Conservation (phyloP, 805 yeast species). For the Ogataea nitratoaversa region DNA sequence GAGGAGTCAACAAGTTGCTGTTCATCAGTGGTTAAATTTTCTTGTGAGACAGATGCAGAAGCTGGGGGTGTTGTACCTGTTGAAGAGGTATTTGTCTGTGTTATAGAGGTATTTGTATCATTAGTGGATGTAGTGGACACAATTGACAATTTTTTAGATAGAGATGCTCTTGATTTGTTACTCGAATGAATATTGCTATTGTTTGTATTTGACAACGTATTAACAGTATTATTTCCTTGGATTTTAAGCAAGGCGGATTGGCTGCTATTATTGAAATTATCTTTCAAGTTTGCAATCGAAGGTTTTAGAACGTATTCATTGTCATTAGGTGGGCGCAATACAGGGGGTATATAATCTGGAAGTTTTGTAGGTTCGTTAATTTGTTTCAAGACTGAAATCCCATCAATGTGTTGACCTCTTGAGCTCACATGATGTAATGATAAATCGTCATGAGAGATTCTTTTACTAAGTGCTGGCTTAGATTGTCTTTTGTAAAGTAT, state of each 20-base stretch:
- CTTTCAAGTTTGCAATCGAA: not conserved
- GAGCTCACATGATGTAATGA: not conserved
- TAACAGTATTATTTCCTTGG: too few species aligned
- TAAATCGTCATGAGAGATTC: not conserved
- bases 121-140: conserved; percentile 11
- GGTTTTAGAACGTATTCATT: conserved; percentile 2
- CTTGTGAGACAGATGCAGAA: not conserved
- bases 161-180: not conserved
- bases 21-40: not conserved
- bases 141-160: conserved; percentile 3
- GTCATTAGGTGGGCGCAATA: conserved; percentile 39
- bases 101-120: conserved; percentile 2
- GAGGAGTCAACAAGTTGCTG: not conserved
- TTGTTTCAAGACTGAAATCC: conserved; percentile 27
- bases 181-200: conserved; percentile 1
- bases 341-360: conserved; percentile 50
- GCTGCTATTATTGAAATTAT: not conserved
- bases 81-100: conserved; percentile 1
- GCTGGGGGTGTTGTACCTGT: conserved; percentile 8
- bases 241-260: too few species aligned
- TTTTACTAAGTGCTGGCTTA: not conserved
- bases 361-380: conserved; percentile 44
- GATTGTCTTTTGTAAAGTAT: too few species aligned
- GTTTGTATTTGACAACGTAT: conserved; percentile 1
- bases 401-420: conserved; percentile 8